Conservation (phyloP, 2,329 filamentous ascomycete species). For the Diplodia intermedia region DNA sequence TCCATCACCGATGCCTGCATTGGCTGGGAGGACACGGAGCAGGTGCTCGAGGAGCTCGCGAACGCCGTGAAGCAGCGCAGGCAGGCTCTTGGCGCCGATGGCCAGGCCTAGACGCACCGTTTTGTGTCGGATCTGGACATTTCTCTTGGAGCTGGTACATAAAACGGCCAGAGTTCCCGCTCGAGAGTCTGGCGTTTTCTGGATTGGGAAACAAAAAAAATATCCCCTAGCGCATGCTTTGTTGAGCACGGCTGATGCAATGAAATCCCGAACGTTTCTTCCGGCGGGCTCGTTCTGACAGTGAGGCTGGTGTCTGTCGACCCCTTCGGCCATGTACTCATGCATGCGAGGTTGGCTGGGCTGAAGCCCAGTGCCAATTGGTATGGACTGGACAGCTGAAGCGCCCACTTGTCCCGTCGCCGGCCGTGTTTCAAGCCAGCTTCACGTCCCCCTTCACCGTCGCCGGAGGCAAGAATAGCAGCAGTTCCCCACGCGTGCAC, state of each 20-base stretch:
- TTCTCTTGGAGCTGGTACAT: background rate
- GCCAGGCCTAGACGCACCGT: slow-evolving; percentile 37
- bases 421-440: slow-evolving; percentile 13
- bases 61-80: slow-evolving; percentile 79
- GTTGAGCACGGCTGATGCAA: background rate
- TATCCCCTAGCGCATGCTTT: slow-evolving; percentile 9
- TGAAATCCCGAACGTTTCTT: background rate
- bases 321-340: background rate
- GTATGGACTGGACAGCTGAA: background rate
- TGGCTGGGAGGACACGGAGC: slow-evolving; percentile 87
- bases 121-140: background rate
- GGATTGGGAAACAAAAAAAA: slow-evolving; percentile 12
- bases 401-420: slow-evolving; percentile 3
- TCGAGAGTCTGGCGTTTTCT: slow-evolving; percentile 1
- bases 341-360: background rate
- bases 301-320: background rate
- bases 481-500: background rate
- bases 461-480: slow-evolving; percentile 5
- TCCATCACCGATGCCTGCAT: slow-evolving; percentile 99
- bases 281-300: background rate
- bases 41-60: slow-evolving; percentile 78
- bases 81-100: slow-evolving; percentile 51
- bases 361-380: background rate
- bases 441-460: slow-evolving; percentile 4
- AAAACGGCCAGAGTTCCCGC: background rate